Evolutionary conservation across 306 rosid genomes (phyloP), one percentile per base, ranked within the genome.

Genomic region (Phaseolus lunatus): DNA sequence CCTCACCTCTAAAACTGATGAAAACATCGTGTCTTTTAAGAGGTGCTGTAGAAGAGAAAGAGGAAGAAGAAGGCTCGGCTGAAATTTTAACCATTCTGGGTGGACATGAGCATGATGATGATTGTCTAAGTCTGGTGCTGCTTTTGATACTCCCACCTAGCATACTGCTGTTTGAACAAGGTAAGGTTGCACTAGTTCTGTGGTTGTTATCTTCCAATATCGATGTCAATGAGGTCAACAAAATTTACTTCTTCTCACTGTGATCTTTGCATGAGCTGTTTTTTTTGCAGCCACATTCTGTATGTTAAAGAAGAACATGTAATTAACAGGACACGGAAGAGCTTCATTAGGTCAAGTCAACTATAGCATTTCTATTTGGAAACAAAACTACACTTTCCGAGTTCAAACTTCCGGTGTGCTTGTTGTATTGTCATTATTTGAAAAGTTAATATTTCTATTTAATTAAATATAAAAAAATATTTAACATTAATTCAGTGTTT

Each of bases 1-100:
- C 78, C 57, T 73, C 69, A 6, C 78, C 78, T 74, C 78, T 74
- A 44, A 74, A 74, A 44, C 79, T 75, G 33, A 75, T 75, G 1
- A 61, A 75, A 20, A 75, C 79, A 29, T 75, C 79, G 7, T 75
- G 48, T 61, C 13, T 75, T 13, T 45, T 62, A n/a, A 59, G 29
- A 59, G 45, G 50, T 37, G n/a, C 7, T 31, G 20, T 31, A 12
- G 41, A 58, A 72, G 68, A 57, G 6, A 44, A 39, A 14, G 56
- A 43, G 11, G 20, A 16, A 41, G 57, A 59, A 15, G 52, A 11
- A 41, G 44, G 45, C 57, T 58, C 45, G 3, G 61, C 45, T 45
- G 79, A 11, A 18, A 16, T 9, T 44, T 52, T 10, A 6, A 11
- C 45, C 78, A 74, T 74, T 59, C 20, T 74, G 3, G 72, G 62